These are phyloP conservation scores for Pelargonium myrrhifolium DNA, from an alignment of 441 rosid species.

Conservation along the genomic window DNA sequence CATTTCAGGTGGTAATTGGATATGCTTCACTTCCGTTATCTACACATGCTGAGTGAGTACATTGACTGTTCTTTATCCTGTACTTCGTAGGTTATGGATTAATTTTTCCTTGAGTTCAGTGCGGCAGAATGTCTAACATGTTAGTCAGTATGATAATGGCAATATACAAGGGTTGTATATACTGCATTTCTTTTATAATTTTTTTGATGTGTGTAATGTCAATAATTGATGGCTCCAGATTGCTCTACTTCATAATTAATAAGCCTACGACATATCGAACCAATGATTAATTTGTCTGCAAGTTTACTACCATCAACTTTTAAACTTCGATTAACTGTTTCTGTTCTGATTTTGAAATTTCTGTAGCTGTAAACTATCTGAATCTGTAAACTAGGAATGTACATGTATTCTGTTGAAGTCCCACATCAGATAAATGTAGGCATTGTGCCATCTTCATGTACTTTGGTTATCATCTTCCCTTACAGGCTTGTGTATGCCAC, in stretches of 20 bases:
- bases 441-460: too few species aligned
- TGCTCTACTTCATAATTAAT: background rate
- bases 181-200: too few species aligned
- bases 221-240: background rate
- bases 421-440: too few species aligned
- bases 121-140: background rate
- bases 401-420: too few species aligned
- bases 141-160: background rate
- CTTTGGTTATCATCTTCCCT: too few species aligned
- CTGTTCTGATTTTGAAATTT: background rate
- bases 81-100: background rate
- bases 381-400: background rate
- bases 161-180: background rate
- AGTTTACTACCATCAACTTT: background rate
- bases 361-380: background rate
- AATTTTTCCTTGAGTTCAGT: background rate
- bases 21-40: conserved; percentile 91
- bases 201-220: background rate
- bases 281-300: background rate
- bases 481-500: too few species aligned
- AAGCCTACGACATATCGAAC: background rate
- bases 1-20: conserved; percentile 76
- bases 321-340: background rate
- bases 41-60: conserved; percentile 80
- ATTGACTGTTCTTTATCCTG: background rate